Conservation (phyloP, 2,329 filamentous ascomycete genomes). For the Trichoderma asperellum region DNA sequence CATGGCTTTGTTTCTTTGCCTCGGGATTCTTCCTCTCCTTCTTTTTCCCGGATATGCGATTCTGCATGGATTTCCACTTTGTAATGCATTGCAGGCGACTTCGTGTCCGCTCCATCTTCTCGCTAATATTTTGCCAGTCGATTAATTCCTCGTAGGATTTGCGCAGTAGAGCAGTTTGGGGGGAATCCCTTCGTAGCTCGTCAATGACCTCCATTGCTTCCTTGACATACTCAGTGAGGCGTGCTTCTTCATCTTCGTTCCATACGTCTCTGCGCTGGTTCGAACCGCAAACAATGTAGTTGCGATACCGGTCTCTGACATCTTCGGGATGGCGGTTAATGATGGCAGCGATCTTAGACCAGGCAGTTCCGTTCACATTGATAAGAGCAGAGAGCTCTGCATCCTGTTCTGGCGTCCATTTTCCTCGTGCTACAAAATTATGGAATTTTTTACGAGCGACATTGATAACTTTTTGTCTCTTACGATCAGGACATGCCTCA, state of each 20-base stretch:
- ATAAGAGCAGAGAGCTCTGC: conserved; percentile 44
- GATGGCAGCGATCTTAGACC: conserved; percentile 63
- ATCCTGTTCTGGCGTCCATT: conserved; percentile 47
- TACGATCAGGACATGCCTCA: conserved; percentile 53
- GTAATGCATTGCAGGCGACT: conserved; percentile 68
- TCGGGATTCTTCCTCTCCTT: conserved; percentile 34
- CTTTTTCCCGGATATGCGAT: conserved; percentile 42
- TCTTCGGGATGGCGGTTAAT: conserved; percentile 69
- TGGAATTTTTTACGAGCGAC: conserved; percentile 66
- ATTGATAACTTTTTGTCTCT: conserved; percentile 58
- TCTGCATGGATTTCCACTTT: conserved; percentile 63
- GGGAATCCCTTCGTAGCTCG: conserved; percentile 37
- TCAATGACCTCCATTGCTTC: conserved; percentile 56
- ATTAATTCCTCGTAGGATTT: conserved; percentile 58
- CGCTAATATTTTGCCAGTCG: conserved; percentile 68
- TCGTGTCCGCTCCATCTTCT: conserved; percentile 63
- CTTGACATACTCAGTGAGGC: conserved; percentile 56
- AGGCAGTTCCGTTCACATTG: conserved; percentile 52
- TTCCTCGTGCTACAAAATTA: conserved; percentile 62
- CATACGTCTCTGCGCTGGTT: conserved; percentile 59
- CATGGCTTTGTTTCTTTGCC: background rate
- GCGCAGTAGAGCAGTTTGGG: conserved; percentile 41
- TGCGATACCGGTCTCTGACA: conserved; percentile 70
- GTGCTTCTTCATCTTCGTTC: conserved; percentile 62
- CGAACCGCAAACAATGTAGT: conserved; percentile 64